Percentiles rank a stretch among this genome's conserved stretches.
These are phyloP conservation scores for Logfia minima DNA, from an alignment of 129 eudicot species.

Conservation along the genomic window DNA sequence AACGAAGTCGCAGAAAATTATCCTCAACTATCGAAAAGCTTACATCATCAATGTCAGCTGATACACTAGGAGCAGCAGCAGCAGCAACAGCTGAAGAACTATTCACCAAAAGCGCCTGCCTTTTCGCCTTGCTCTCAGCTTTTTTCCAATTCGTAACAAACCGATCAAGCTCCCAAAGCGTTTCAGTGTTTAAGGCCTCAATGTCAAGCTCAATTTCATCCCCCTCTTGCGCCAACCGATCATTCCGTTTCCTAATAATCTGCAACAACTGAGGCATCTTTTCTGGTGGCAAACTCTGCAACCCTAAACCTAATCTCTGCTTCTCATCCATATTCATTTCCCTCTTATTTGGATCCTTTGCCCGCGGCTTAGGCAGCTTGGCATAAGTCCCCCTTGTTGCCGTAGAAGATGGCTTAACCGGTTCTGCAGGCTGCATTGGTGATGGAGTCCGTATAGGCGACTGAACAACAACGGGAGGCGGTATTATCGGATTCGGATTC, in stretches of 20 bases:
- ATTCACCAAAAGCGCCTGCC: conserved; percentile 67
- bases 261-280: conserved; percentile 91
- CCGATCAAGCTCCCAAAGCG: conserved; percentile 91
- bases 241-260: conserved; percentile 75
- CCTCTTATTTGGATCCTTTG: conserved; percentile 80
- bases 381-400: conserved; percentile 24
- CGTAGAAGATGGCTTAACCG: conserved; percentile 31
- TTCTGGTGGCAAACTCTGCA: conserved; percentile 82
- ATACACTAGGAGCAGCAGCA: conserved; percentile 26
- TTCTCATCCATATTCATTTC: conserved; percentile 91
- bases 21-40: neutral
- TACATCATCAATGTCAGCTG: conserved; percentile 60
- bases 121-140: conserved; percentile 70
- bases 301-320: conserved; percentile 75
- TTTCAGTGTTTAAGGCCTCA: conserved; percentile 80
- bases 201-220: conserved; percentile 97
- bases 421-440: conserved; percentile 51
- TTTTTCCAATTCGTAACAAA: conserved; percentile 95
- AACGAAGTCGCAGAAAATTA: neutral
- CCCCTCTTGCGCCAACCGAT: conserved; percentile 73
- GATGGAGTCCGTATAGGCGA: conserved; percentile 54
- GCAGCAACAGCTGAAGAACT: conserved; percentile 17
- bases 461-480: conserved; percentile 24
- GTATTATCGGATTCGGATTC: conserved; percentile 34
- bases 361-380: conserved; percentile 84